phyloP scores from a whole-genome alignment of 2,329 filamentous ascomycete genomes.

The Chaetomium globosum region DNA sequence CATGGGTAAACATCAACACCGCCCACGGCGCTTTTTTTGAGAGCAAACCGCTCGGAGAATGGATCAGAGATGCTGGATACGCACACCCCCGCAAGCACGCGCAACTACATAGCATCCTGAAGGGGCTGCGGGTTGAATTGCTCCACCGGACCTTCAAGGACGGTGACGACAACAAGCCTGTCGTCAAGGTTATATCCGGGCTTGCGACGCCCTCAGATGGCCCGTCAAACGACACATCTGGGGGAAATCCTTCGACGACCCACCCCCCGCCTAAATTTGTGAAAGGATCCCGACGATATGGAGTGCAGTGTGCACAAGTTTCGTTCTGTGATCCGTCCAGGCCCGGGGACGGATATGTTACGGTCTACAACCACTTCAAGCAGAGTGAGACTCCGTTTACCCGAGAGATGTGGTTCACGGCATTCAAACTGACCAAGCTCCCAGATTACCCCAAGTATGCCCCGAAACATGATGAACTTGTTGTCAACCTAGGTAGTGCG shows the following conservation, averaged over 20 bases:
- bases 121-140: neutral
- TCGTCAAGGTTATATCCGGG: conserved; percentile 7
- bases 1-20: conserved; percentile 8
- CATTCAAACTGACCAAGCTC: neutral
- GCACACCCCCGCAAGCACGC: too few species aligned
- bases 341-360: neutral
- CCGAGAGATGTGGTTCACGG: too few species aligned
- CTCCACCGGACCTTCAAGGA: neutral
- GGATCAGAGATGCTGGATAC: neutral
- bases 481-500: neutral
- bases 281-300: neutral
- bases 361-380: neutral
- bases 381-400: neutral
- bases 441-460: neutral
- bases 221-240: too few species aligned
- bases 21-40: conserved; percentile 6
- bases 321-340: neutral
- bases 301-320: neutral
- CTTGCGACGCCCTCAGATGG: neutral
- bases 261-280: neutral
- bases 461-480: neutral
- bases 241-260: too few species aligned
- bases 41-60: neutral
- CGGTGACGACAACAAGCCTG: neutral
- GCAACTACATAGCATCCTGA: neutral